Evolutionary conservation across 257 asterid species (phyloP), one percentile per base, ranked within the genome.

Genomic region (Ilex aquifolium): DNA sequence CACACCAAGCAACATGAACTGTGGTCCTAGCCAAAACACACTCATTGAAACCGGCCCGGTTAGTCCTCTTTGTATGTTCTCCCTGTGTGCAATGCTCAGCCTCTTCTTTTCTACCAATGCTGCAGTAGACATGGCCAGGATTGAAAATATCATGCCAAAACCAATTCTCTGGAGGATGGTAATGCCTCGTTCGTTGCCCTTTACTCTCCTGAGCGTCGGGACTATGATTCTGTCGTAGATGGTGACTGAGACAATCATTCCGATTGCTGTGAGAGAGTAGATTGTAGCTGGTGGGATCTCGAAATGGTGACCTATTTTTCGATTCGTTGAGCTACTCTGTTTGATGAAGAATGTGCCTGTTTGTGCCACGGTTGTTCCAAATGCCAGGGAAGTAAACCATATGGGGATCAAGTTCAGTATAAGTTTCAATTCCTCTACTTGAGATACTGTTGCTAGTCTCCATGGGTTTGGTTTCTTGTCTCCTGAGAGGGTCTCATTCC

Each of bases 1-100:
- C 7, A 59, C 11, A 12, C 67, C 74, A 4, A 73, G 5, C 15
- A 63, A 27, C 4, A 73, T 5, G 17, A 17, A 67, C 57, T 73
- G 78, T 7, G 78, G 78, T 12, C 59, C 59, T 0, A 73, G 13
- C 78, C 74, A 73, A 59, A 67, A 60, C 17, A 50, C 74, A 29
- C 64, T 73, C 78, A 73, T 68, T 0, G 77, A 60, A 14, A 50
- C 48, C 2, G 69, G 14, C 13, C 52, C 52, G 52, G 52, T 7
- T 53, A 2, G 5, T 11, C 50, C 5, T 10, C 44, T 61, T 0
- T 7, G 55, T 11, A 12, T 55, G 17, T 3, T 53, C 15, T 57
- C 73, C 3, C 10, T 44, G 42, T 59, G 29, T 13, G 57, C 73
- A 0, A 63, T 13, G 10, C 32, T 36, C 11, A 73, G 54, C 67